Percentiles rank a stretch among this genome's conserved stretches.
Conservation (phyloP, 345 rosid species). For the Xanthoceras sorbifolium region DNA sequence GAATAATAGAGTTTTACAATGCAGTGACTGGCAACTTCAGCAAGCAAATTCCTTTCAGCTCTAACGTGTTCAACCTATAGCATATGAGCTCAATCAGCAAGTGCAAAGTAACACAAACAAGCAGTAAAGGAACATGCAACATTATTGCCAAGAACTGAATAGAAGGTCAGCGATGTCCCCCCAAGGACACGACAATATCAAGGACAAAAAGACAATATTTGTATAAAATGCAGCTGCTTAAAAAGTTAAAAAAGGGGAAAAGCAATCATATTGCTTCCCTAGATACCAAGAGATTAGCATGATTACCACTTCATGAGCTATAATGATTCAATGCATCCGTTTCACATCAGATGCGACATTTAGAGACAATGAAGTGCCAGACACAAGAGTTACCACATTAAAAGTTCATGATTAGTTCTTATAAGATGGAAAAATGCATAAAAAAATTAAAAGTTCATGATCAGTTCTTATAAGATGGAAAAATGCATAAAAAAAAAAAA, state of each 20-base stretch:
- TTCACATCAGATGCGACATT: neutral
- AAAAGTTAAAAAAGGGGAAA: neutral
- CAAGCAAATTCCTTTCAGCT: constrained; percentile 95
- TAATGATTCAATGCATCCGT: neutral
- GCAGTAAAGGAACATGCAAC: neutral
- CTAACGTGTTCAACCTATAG: constrained; percentile 87
- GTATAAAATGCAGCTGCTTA: neutral
- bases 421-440: neutral
- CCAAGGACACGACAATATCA: neutral
- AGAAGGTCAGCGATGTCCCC: neutral
- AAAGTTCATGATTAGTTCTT: neutral
- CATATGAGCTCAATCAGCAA: constrained; percentile 7
- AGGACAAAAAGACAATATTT: neutral
- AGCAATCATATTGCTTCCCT: neutral
- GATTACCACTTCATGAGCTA: neutral
- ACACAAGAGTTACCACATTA: neutral
- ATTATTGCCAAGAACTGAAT: neutral
- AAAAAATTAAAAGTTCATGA: neutral
- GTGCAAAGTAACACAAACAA: constrained; percentile 8
- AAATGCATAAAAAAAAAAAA: neutral
- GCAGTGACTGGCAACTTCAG: constrained; percentile 88
- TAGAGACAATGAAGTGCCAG: neutral
- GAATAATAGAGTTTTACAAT: constrained; percentile 93
- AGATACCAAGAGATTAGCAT: neutral
- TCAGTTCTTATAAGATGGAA: neutral